Conservation (phyloP, 2,329 filamentous ascomycete genomes). For the Aspergillus caelatus region DNA sequence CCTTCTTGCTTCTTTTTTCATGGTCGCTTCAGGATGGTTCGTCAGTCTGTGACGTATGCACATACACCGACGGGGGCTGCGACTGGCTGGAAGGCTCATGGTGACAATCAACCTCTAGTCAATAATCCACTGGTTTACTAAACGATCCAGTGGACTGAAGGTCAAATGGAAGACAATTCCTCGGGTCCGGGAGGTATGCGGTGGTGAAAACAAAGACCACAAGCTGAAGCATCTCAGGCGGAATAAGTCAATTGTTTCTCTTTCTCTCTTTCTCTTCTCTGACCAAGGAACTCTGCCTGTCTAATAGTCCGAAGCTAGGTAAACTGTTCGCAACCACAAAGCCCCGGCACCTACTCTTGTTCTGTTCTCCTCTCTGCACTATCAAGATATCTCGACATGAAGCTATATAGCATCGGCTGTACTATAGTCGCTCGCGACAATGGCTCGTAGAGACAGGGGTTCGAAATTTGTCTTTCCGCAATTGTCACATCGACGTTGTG, state of each 20-base stretch:
- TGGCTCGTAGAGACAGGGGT: constrained; percentile 32
- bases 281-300: constrained; percentile 54
- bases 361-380: constrained; percentile 64
- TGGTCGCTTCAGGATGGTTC: not conserved
- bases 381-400: constrained; percentile 71
- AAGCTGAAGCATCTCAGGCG: constrained; percentile 37
- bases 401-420: constrained; percentile 62
- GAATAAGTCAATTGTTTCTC: constrained; percentile 42
- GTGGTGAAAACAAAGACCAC: constrained; percentile 26
- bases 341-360: constrained; percentile 51
- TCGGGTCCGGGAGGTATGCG: constrained; percentile 24
- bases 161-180: constrained; percentile 17
- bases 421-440: constrained; percentile 48
- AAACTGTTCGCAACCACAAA: constrained; percentile 51
- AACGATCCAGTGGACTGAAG: constrained; percentile 27
- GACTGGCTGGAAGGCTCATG: constrained; percentile 8
- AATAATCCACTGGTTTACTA: constrained; percentile 31
- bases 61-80: constrained; percentile 18
- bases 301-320: constrained; percentile 75
- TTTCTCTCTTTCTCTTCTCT: constrained; percentile 35
- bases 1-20: not conserved
- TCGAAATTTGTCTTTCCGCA: constrained; percentile 29
- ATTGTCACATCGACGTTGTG: constrained; percentile 24
- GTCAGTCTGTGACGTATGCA: constrained; percentile 13
- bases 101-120: constrained; percentile 21